Percentiles rank a stretch among this genome's conserved stretches.
These are phyloP conservation scores for Dioscorea cayenensis DNA, from an alignment of 116 monocot genomes.

Conservation along the genomic window DNA sequence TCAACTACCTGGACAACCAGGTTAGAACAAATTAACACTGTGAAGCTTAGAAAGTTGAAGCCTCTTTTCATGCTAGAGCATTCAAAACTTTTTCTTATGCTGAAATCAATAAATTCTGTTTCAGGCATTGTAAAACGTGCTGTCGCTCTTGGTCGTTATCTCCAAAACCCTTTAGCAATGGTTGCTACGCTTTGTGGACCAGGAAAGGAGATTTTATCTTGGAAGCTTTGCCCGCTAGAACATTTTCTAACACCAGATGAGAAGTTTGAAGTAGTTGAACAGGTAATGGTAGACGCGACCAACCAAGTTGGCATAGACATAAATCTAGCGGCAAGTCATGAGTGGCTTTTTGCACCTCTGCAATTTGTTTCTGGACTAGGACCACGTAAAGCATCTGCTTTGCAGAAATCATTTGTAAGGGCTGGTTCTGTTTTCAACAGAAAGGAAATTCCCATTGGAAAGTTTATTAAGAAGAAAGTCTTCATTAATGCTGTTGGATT, in stretches of 20 bases:
- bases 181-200: conserved; percentile 93
- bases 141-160: conserved; percentile 84
- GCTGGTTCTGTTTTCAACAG: conserved; percentile 67
- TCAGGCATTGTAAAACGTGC: conserved; percentile 95
- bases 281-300: conserved; percentile 94
- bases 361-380: conserved; percentile 96
- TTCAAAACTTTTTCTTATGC: not conserved
- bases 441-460: conserved; percentile 73
- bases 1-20: conserved; percentile 85
- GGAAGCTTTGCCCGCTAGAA: conserved; percentile 84
- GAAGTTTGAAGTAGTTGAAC: conserved; percentile 90
- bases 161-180: conserved; percentile 96
- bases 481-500: conserved; percentile 84
- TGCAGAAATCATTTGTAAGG: conserved; percentile 77
- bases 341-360: conserved; percentile 91
- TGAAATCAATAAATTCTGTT: not conserved
- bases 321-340: conserved; percentile 94
- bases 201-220: conserved; percentile 87
- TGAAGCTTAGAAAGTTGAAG: not conserved
- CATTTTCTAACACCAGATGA: conserved; percentile 82
- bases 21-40: conserved; percentile 25
- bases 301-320: conserved; percentile 90
- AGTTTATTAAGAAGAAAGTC: conserved; percentile 74
- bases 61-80: not conserved
- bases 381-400: conserved; percentile 79